These are phyloP conservation scores for Geotrichum klebahnii DNA, from an alignment of 1,139 yeast species.

Conservation along the genomic window DNA sequence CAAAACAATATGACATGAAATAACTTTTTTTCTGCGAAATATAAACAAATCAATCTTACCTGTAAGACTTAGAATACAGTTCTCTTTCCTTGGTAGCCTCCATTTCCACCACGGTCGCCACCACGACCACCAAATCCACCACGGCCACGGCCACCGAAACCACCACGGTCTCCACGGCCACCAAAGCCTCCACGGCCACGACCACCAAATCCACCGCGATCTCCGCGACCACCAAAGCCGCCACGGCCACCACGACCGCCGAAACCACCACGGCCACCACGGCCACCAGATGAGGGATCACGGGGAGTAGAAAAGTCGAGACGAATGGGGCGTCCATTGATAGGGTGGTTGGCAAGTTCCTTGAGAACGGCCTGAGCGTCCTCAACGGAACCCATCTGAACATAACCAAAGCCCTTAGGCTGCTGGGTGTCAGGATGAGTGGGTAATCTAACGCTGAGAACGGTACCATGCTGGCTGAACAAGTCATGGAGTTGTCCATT, in stretches of 20 bases:
- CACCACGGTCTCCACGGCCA: too few species aligned
- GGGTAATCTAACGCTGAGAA: constrained; percentile 87
- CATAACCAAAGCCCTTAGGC: constrained; percentile 98
- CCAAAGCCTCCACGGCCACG: constrained; percentile 33
- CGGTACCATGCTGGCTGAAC: constrained; percentile 74
- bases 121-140: constrained; percentile 41
- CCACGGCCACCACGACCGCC: constrained; percentile 41
- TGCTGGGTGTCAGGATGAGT: constrained; percentile 98
- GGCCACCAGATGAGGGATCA: constrained; percentile 45
- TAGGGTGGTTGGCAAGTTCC: constrained; percentile 80
- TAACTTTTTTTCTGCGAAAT: too few species aligned
- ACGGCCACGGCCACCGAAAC: constrained; percentile 33
- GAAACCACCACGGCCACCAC: constrained; percentile 44
- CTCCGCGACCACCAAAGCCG: constrained; percentile 43
- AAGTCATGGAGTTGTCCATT: constrained; percentile 69
- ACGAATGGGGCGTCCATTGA: constrained; percentile 91
- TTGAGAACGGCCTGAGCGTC: constrained; percentile 89
- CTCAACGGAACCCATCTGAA: constrained; percentile 78
- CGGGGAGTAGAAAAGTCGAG: constrained; percentile 92
- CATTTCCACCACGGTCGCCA: constrained; percentile 28
- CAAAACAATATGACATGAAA: too few species aligned
- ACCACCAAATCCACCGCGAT: constrained; percentile 45
- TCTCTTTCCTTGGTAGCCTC: constrained; percentile 22
- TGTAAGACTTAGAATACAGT: not conserved
- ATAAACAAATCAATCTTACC: not conserved